Conservation (phyloP, 345 rosid genomes). For the Hirschfeldia incana region DNA sequence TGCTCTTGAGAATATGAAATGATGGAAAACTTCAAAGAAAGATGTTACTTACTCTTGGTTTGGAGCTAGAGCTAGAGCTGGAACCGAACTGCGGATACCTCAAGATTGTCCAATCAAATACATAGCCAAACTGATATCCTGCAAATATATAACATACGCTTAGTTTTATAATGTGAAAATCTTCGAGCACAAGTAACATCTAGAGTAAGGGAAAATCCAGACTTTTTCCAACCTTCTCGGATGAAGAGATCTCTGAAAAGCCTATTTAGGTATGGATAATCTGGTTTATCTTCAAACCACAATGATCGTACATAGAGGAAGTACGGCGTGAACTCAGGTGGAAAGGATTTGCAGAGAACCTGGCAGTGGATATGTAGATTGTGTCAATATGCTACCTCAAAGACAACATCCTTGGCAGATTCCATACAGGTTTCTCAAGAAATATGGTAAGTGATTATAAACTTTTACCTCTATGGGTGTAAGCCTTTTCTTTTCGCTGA, state of each 20-base stretch:
- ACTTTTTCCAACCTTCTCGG: constrained; percentile 65
- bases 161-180: background rate
- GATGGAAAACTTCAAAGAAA: background rate
- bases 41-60: constrained; percentile 60
- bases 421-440: background rate
- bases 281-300: constrained; percentile 97
- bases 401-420: background rate
- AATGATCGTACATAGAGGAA: constrained; percentile 89
- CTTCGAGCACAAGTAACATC: background rate
- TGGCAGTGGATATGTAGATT: constrained; percentile 31
- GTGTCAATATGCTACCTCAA: background rate
- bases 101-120: constrained; percentile 93
- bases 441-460: background rate
- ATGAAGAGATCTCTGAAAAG: constrained; percentile 93
- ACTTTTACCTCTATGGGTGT: constrained; percentile 85
- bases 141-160: constrained; percentile 21
- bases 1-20: background rate
- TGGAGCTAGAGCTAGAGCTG: constrained; percentile 73
- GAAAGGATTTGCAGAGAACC: constrained; percentile 93
- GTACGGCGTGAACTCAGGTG: constrained; percentile 93
- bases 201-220: background rate
- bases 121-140: constrained; percentile 96
- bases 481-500: constrained; percentile 91
- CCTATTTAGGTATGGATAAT: constrained; percentile 92
- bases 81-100: constrained; percentile 87